phyloP scores from a whole-genome alignment of 2,329 filamentous ascomycete species.

The Clonostachys rosea region DNA sequence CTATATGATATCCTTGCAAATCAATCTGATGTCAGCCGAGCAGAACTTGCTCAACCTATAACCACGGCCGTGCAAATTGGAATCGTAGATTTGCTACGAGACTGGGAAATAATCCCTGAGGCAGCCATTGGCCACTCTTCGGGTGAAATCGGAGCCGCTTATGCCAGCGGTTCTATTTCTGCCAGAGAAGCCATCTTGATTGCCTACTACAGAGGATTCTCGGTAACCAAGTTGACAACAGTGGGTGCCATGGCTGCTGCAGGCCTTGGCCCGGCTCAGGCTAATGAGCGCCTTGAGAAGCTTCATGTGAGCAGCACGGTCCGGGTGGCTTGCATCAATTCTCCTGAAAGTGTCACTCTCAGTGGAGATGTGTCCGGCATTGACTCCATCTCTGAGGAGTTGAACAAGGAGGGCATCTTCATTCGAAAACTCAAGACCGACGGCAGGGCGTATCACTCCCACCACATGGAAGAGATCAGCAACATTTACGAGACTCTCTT shows the following conservation, averaged over 20 bases:
- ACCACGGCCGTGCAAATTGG: conserved; percentile 37
- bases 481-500: conserved; percentile 9
- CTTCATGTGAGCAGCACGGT: conserved; percentile 13
- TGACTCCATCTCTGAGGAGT: background rate
- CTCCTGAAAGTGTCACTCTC: conserved; percentile 24
- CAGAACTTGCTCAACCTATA: conserved; percentile 27
- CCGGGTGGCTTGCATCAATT: conserved; percentile 30
- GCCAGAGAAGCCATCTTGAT: conserved; percentile 26
- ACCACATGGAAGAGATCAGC: conserved; percentile 22
- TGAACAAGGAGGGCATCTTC: conserved; percentile 15
- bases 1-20: conserved; percentile 12
- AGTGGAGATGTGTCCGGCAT: conserved; percentile 17
- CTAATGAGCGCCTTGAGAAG: conserved; percentile 12
- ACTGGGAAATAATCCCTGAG: conserved; percentile 19
- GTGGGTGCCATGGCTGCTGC: conserved; percentile 31
- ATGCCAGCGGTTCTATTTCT: conserved; percentile 27
- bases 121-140: conserved; percentile 34
- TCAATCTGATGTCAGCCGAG: conserved; percentile 6
- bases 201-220: conserved; percentile 31
- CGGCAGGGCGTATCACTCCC: conserved; percentile 35
- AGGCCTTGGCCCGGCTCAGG: conserved; percentile 16
- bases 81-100: conserved; percentile 28
- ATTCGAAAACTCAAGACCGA: conserved; percentile 20
- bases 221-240: conserved; percentile 1
- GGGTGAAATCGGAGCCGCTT: conserved; percentile 39